phyloP scores from a whole-genome alignment of 192 early-diverging fungal species.

The Backusella morwellensis region DNA sequence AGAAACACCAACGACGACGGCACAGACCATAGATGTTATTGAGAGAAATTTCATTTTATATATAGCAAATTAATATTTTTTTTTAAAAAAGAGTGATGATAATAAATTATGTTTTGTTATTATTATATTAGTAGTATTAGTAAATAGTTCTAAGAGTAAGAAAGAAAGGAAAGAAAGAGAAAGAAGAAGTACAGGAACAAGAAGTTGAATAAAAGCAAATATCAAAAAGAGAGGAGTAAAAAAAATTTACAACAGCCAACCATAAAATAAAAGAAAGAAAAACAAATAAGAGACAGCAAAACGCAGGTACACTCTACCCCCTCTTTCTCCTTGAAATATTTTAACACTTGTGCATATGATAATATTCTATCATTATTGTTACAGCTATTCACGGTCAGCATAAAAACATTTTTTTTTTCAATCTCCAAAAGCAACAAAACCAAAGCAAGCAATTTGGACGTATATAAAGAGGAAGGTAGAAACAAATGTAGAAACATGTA shows the following conservation, averaged over 20 bases:
- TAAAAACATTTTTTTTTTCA: background rate
- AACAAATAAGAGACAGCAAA: background rate
- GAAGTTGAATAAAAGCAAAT: background rate
- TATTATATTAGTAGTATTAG: background rate
- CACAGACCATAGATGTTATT: background rate
- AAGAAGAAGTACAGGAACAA: background rate
- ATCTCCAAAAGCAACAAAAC: background rate
- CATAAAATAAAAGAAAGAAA: background rate
- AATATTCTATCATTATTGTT: constrained; percentile 4
- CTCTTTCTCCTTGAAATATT: background rate
- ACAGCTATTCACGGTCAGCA: background rate
- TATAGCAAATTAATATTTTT: background rate
- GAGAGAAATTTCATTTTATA: constrained; percentile 5
- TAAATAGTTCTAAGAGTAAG: constrained; percentile 2
- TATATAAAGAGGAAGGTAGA: too few species aligned
- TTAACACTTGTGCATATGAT: background rate
- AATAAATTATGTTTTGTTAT: background rate
- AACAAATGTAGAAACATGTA: background rate
- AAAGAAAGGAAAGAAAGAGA: constrained; percentile 14
- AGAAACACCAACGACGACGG: background rate
- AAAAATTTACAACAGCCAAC: background rate
- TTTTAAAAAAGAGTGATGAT: background rate
- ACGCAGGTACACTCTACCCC: background rate
- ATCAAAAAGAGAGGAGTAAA: constrained; percentile 7
- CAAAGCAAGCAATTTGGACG: background rate